phyloP scores from a whole-genome alignment of 208 protist genomes.

The Sergeia podlipaevii region DNA sequence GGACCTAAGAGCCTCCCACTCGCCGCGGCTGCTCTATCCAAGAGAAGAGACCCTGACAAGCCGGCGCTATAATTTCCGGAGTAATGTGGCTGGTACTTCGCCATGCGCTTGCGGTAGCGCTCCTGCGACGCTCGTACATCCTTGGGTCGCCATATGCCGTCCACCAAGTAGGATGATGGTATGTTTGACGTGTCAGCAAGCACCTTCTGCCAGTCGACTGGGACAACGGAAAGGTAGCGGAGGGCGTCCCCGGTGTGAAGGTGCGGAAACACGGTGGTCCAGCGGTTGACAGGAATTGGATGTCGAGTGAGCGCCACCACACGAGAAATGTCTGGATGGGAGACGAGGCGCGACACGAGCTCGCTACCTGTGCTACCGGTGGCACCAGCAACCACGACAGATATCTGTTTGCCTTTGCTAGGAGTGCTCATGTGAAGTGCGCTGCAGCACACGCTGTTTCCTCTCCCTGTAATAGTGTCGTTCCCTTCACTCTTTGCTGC shows the following conservation, averaged over 20 bases:
- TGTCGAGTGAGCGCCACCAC: slow-evolving; percentile 56
- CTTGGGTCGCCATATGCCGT: slow-evolving; percentile 29
- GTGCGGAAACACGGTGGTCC: slow-evolving; percentile 40
- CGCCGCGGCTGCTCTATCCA: too few species aligned
- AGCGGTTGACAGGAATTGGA: slow-evolving; percentile 47
- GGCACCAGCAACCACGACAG: slow-evolving; percentile 57
- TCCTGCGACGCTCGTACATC: slow-evolving; percentile 18
- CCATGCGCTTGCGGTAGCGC: slow-evolving; percentile 1
- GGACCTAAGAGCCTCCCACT: too few species aligned
- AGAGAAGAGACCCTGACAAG: neutral
- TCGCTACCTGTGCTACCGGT: slow-evolving; percentile 53
- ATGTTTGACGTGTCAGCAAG: slow-evolving; percentile 41
- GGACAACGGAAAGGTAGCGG: slow-evolving; percentile 50
- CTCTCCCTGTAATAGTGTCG: neutral
- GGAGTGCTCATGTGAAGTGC: neutral
- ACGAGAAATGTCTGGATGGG: slow-evolving; percentile 49
- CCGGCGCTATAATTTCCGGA: neutral
- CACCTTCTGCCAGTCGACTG: slow-evolving; percentile 60
- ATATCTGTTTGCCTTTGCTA: slow-evolving; percentile 39
- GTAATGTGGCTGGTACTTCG: neutral
- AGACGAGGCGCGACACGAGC: slow-evolving; percentile 55
- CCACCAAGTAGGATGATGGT: slow-evolving; percentile 30
- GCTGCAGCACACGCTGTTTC: neutral
- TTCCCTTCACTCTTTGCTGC: slow-evolving; percentile 2
- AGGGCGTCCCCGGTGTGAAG: slow-evolving; percentile 46